Percentiles rank a stretch among this genome's conserved stretches.
Conservation (phyloP, 768 basidiomycete genomes). For the Fistulinella prunicolor region DNA sequence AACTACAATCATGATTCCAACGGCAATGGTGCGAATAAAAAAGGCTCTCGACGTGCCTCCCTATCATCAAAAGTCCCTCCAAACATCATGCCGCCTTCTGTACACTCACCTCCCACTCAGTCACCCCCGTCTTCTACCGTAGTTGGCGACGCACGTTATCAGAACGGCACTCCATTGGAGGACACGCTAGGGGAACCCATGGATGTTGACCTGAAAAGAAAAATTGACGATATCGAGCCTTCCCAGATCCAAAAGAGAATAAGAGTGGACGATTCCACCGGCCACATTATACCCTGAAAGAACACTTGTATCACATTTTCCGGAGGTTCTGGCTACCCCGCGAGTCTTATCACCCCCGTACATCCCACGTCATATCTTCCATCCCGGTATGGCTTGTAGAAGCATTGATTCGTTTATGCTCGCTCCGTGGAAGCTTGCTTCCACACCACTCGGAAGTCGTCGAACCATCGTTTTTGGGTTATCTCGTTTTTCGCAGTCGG, state of each 20-base stretch:
- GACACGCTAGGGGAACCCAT: conserved; percentile 41
- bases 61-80: conserved; percentile 42
- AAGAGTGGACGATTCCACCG: conserved; percentile 55
- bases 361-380: conserved; percentile 20
- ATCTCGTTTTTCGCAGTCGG: conserved; percentile 31
- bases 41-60: conserved; percentile 50
- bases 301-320: conserved; percentile 21
- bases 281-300: conserved; percentile 55
- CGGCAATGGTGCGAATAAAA: conserved; percentile 29
- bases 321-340: conserved; percentile 24
- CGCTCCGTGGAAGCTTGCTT: conserved; percentile 28
- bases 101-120: conserved; percentile 51
- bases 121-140: conserved; percentile 45
- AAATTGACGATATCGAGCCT: conserved; percentile 51
- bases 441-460: conserved; percentile 29
- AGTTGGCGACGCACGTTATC: conserved; percentile 34
- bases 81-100: conserved; percentile 30
- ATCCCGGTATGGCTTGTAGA: conserved; percentile 31
- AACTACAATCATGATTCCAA: conserved; percentile 72
- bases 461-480: conserved; percentile 33
- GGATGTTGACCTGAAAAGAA: conserved; percentile 60
- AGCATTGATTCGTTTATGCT: conserved; percentile 25
- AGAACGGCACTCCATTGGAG: conserved; percentile 37
- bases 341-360: conserved; percentile 21
- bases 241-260: conserved; percentile 66